Evolutionary conservation across 306 rosid species (phyloP).

Genomic region (Amphicarpaea edgeworthii): DNA sequence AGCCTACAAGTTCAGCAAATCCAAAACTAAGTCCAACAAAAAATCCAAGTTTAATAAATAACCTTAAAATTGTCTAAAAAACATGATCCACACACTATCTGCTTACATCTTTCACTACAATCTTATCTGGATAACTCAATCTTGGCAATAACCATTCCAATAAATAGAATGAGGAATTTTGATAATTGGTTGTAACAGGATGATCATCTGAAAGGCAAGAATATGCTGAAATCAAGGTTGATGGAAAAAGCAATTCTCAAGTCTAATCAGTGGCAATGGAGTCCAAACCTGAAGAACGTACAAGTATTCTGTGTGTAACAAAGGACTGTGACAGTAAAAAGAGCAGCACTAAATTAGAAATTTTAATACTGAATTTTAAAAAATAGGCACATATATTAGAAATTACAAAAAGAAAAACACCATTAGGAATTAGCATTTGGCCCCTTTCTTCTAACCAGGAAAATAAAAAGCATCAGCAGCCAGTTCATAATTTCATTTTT

Average conservation of each 20-base stretch:
- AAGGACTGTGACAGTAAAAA: constrained; percentile 66
- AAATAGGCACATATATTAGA: background rate
- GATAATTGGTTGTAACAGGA: constrained; percentile 45
- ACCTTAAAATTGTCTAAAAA: constrained; percentile 20
- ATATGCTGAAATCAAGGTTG: constrained; percentile 18
- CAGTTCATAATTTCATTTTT: constrained; percentile 27
- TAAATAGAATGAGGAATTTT: constrained; percentile 54
- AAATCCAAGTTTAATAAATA: constrained; percentile 22
- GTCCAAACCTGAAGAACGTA: constrained; percentile 75
- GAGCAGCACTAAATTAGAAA: constrained; percentile 46
- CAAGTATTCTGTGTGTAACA: constrained; percentile 80
- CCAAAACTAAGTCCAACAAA: constrained; percentile 17
- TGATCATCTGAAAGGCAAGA: constrained; percentile 62
- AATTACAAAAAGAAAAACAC: constrained; percentile 14
- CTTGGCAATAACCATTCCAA: constrained; percentile 87
- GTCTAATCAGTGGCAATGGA: constrained; percentile 21
- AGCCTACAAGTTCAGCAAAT: constrained; percentile 57
- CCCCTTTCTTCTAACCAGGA: background rate
- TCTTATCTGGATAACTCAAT: constrained; percentile 57
- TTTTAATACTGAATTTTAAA: constrained; percentile 11
- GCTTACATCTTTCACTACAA: constrained; percentile 80
- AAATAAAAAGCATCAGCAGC: background rate
- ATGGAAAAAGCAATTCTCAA: constrained; percentile 38
- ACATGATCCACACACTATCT: constrained; percentile 24
- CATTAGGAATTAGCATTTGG: background rate